Evolutionary conservation across 2,329 filamentous ascomycete species (phyloP).

Genomic region (Hortaea sp.): DNA sequence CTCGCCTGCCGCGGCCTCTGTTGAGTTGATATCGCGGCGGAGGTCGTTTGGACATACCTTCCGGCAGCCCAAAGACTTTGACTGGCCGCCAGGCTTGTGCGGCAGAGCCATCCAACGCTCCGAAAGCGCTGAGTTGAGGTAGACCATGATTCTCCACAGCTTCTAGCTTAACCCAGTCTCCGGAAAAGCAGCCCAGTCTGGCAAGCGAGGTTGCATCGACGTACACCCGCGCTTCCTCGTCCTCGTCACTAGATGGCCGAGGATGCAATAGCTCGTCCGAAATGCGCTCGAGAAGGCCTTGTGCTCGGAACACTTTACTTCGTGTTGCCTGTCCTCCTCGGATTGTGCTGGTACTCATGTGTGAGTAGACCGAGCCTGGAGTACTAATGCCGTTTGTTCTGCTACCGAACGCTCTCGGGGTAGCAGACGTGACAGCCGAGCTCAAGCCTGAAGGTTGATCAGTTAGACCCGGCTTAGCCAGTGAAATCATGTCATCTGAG

Average conservation of each 20-base stretch:
- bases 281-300: constrained; percentile 63
- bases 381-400: constrained; percentile 67
- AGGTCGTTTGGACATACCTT: constrained; percentile 48
- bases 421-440: constrained; percentile 70
- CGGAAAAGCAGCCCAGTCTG: constrained; percentile 91
- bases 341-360: constrained; percentile 73
- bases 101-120: constrained; percentile 55
- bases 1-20: constrained; percentile 37
- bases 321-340: constrained; percentile 56
- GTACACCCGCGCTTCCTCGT: constrained; percentile 76
- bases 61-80: constrained; percentile 80
- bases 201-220: constrained; percentile 79
- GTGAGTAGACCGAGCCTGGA: constrained; percentile 82
- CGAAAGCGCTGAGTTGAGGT: constrained; percentile 58
- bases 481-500: constrained; percentile 86
- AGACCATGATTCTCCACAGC: constrained; percentile 61
- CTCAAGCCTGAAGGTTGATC: constrained; percentile 69
- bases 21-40: constrained; percentile 44
- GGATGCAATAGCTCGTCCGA: constrained; percentile 74
- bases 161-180: constrained; percentile 89
- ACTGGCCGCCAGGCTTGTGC: constrained; percentile 66
- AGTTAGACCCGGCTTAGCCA: constrained; percentile 68
- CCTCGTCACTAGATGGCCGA: constrained; percentile 72
- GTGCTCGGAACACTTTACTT: constrained; percentile 74
- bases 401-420: constrained; percentile 63